A percentile compares a stretch with the other conserved stretches of the same genome.
Conservation (phyloP, 768 basidiomycete genomes). For the Tephrocybe sp. region DNA sequence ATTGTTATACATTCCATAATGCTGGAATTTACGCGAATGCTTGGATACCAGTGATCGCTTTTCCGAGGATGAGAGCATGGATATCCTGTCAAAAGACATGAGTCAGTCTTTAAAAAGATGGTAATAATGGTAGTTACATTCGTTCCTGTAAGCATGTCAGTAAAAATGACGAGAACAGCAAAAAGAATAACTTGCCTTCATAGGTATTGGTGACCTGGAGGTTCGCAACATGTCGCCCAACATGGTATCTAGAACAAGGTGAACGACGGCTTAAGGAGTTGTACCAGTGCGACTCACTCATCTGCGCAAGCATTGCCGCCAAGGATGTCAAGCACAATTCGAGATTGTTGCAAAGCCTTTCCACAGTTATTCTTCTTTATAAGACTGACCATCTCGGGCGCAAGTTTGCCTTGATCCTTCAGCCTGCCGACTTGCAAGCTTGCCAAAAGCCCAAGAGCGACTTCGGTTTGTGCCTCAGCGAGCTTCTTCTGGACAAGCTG, state of each 20-base stretch:
- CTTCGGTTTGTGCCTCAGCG: constrained; percentile 88
- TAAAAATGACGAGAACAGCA: not conserved
- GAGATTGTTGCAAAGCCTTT: constrained; percentile 82
- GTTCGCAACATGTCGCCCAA: constrained; percentile 93
- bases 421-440: constrained; percentile 81
- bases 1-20: not conserved
- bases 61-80: constrained; percentile 90
- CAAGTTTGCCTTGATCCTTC: constrained; percentile 70
- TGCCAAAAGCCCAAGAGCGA: constrained; percentile 72
- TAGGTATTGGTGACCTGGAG: constrained; percentile 96
- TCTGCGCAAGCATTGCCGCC: constrained; percentile 94
- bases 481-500: constrained; percentile 99
- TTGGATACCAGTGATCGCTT: constrained; percentile 84
- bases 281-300: constrained; percentile 54
- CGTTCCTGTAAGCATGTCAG: constrained; percentile 40
- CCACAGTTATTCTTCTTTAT: constrained; percentile 96
- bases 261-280: not conserved
- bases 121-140: constrained; percentile 38
- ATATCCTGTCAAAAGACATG: constrained; percentile 59
- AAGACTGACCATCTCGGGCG: constrained; percentile 93
- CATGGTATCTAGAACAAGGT: constrained; percentile 64
- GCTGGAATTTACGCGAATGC: constrained; percentile 62
- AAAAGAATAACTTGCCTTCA: constrained; percentile 54
- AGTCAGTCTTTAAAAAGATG: constrained; percentile 10
- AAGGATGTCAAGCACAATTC: constrained; percentile 82